Evolutionary conservation across 768 basidiomycete species (phyloP), one percentile per base, ranked within the genome.

Genomic region (Hericium coralloides): DNA sequence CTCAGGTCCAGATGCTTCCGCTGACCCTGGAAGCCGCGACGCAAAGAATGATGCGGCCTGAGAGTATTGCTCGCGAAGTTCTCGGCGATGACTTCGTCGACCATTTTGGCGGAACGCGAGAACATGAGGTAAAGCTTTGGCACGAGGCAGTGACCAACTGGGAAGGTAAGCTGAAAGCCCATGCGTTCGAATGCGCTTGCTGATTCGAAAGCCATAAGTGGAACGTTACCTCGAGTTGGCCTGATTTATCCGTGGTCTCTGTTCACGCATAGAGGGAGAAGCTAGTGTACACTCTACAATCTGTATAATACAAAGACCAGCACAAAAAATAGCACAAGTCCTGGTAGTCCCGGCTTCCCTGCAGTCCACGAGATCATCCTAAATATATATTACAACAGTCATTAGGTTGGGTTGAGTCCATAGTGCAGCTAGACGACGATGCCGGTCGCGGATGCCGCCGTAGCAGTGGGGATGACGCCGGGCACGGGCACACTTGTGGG

Each of bases 31-130:
- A 92, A 65, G 72, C 79, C 5, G 95, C 95, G 3, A 91, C 92
- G 3, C 72, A 75, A 43, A 76, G 78, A 52, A 97, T 99, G 88
- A 87, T 89, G 83, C 73, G 72, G 31, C 72, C 79, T 3, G 81
- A 76, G 14, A 94, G 92, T 64, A 71, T 95, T 52, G 97, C 97
- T 2, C 79, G 97, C 36, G 87, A 94, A 66, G 75, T 92, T 43
- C 83, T 98, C 56, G 95, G 95, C 0, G 74, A 93, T 65, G 84
- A 83, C 22, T 97, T 98, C 65, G 91, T 98, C 1, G 91, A 98
- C 15, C 97, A 99, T 68, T 95, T 82, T 65, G 92, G 89, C 2
- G 95, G 93, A 8, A 98, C 97, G n/a, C 82, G 95, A 64, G 81
- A 92, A 68, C 89, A 98, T 67, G 94, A 95, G 68, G 84, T 95